phyloP scores from a whole-genome alignment of 2,329 filamentous ascomycete species.

The Coniochaeta sp. region DNA sequence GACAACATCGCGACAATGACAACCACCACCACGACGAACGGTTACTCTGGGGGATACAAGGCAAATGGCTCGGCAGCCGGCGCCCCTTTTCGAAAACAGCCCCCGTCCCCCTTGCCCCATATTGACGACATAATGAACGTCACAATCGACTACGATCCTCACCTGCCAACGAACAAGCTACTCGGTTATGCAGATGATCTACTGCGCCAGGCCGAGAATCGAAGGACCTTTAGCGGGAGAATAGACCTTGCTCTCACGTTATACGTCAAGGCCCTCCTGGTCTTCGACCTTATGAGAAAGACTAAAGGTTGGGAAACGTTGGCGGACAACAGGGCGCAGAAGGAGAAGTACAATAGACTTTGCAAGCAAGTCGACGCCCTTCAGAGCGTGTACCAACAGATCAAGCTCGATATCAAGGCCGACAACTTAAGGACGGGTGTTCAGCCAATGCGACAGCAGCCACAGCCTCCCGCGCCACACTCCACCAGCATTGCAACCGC shows the following conservation, averaged over 20 bases:
- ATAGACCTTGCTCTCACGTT: constrained; percentile 74
- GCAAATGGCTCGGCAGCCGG: neutral
- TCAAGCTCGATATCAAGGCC: constrained; percentile 54
- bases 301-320: constrained; percentile 69
- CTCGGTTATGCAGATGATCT: constrained; percentile 45
- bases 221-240: constrained; percentile 51
- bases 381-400: constrained; percentile 43
- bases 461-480: neutral
- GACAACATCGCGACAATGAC: neutral
- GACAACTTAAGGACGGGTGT: constrained; percentile 59
- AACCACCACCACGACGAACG: neutral
- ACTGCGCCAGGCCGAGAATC: constrained; percentile 53
- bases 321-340: constrained; percentile 40
- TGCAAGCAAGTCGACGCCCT: constrained; percentile 42
- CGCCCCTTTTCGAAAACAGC: constrained; percentile 17
- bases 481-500: neutral
- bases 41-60: neutral
- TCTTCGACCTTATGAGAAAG: constrained; percentile 66
- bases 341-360: constrained; percentile 41
- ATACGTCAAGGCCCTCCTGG: constrained; percentile 76
- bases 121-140: constrained; percentile 45
- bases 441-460: constrained; percentile 27
- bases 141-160: constrained; percentile 36
- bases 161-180: constrained; percentile 45
- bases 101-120: constrained; percentile 44